A percentile compares a stretch with the other conserved stretches of the same genome.
Evolutionary conservation across 805 yeast genomes (phyloP).

Genomic region (Lachancea mirantina): DNA sequence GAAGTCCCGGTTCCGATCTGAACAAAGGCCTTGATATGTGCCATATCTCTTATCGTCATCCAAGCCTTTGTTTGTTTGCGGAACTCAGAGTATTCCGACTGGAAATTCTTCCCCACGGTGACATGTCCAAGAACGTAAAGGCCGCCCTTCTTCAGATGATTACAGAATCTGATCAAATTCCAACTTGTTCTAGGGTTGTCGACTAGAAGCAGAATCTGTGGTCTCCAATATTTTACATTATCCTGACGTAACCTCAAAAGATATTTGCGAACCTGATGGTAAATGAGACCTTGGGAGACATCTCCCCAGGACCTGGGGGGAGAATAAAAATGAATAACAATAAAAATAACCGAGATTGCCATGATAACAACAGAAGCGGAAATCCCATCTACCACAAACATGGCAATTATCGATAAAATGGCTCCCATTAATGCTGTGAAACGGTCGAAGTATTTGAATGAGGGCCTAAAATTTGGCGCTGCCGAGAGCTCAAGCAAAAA

Average conservation of each 20-base stretch:
- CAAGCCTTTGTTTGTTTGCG: conserved; percentile 72
- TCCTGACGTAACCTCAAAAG: conserved; percentile 70
- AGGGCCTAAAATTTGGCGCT: conserved; percentile 98
- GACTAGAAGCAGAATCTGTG: conserved; percentile 80
- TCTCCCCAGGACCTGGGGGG: conserved; percentile 99
- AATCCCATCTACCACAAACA: conserved; percentile 90
- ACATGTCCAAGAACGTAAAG: conserved; percentile 90
- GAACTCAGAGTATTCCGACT: conserved; percentile 59
- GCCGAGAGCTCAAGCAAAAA: conserved; percentile 78
- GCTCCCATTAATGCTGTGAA: conserved; percentile 78
- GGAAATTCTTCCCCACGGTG: conserved; percentile 50
- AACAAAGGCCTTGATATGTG: conserved; percentile 84
- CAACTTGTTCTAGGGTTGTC: conserved; percentile 91
- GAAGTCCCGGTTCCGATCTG: conserved; percentile 85
- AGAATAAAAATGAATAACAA: conserved; percentile 78
- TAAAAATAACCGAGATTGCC: conserved; percentile 56
- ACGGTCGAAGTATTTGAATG: conserved; percentile 79
- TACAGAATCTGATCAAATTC: conserved; percentile 88
- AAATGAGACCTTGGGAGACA: conserved; percentile 89
- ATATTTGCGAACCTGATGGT: conserved; percentile 94
- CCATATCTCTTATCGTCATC: conserved; percentile 71
- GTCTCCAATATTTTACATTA: conserved; percentile 97
- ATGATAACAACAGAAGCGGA: conserved; percentile 74
- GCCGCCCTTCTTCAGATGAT: conserved; percentile 93
- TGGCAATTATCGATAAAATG: conserved; percentile 61